Percentiles rank a stretch among this genome's conserved stretches.
Evolutionary conservation across 2,329 filamentous ascomycete species (phyloP).

Genomic region (Colletotrichum simmondsii): DNA sequence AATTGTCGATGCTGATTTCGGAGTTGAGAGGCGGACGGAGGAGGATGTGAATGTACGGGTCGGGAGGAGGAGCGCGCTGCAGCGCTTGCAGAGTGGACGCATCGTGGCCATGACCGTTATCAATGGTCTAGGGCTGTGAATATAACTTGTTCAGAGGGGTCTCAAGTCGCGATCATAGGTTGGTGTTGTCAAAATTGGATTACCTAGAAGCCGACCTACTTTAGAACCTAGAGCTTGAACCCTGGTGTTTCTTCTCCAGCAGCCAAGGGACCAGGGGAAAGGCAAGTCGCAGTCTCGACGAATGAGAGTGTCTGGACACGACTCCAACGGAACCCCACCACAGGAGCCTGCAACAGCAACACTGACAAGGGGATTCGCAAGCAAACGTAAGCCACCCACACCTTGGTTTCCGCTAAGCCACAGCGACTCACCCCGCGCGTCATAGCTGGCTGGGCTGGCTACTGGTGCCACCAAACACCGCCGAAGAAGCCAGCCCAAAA

Average conservation of each 20-base stretch:
- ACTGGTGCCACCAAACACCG: not conserved
- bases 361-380: not conserved
- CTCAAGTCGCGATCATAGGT: not conserved
- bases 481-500: too few relatives aligned
- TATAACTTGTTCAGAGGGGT: not conserved
- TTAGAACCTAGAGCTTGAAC: constrained; percentile 14
- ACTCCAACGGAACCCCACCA: not conserved
- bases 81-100: constrained; percentile 20
- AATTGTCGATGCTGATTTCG: constrained; percentile 45
- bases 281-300: not conserved
- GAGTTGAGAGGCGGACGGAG: not conserved
- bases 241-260: not conserved
- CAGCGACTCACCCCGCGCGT: constrained; percentile 28
- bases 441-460: constrained; percentile 15
- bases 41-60: constrained; percentile 32
- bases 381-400: not conserved
- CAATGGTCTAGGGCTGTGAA: not conserved
- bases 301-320: constrained; percentile 1
- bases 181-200: too few relatives aligned
- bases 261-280: not conserved
- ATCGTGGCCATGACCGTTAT: not conserved
- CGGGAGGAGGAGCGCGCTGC: constrained; percentile 11
- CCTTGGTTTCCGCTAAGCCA: constrained; percentile 8
- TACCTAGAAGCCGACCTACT: constrained; percentile 3
- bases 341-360: not conserved